Conservation (phyloP, 352 stramenopile species). For the Globisporangium canariense region DNA sequence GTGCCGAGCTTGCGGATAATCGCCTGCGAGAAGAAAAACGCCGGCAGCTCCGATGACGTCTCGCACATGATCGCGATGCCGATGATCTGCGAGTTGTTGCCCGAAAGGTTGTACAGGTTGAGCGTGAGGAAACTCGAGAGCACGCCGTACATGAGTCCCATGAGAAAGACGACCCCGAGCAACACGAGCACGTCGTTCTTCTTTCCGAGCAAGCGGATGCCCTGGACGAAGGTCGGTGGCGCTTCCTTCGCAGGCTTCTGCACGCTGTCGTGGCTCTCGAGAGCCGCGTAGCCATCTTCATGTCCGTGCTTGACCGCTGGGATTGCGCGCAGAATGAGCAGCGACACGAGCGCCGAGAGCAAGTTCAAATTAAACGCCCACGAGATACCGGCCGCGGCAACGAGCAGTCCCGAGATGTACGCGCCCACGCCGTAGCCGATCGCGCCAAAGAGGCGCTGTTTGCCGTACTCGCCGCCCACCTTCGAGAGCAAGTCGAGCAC, state of each 20-base stretch:
- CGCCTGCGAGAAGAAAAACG: slow-evolving; percentile 75
- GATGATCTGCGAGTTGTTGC: slow-evolving; percentile 68
- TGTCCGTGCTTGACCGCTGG: slow-evolving; percentile 40
- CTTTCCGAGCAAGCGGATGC: slow-evolving; percentile 32
- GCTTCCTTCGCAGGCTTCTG: slow-evolving; percentile 7
- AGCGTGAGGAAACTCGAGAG: slow-evolving; percentile 82
- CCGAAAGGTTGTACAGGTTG: slow-evolving; percentile 79
- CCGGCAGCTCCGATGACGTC: slow-evolving; percentile 73
- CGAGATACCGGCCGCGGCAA: slow-evolving; percentile 51
- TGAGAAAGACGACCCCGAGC: slow-evolving; percentile 71
- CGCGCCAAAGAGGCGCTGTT: slow-evolving; percentile 76
- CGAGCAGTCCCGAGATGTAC: slow-evolving; percentile 68
- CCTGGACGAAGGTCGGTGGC: slow-evolving; percentile 44
- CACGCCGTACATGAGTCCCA: slow-evolving; percentile 79
- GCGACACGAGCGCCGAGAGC: slow-evolving; percentile 40
- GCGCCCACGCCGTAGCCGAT: slow-evolving; percentile 61
- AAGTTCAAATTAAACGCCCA: slow-evolving; percentile 80
- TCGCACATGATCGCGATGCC: slow-evolving; percentile 79
- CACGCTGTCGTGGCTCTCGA: slow-evolving; percentile 20
- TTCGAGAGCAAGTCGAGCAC: slow-evolving; percentile 63
- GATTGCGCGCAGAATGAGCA: slow-evolving; percentile 65
- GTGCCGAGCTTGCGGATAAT: slow-evolving; percentile 72
- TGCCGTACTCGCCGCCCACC: slow-evolving; percentile 77
- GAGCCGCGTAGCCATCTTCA: slow-evolving; percentile 17
- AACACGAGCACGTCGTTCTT: slow-evolving; percentile 66